Conservation (phyloP, 176 grass and related monocot species). For the Phoenix dactylifera region DNA sequence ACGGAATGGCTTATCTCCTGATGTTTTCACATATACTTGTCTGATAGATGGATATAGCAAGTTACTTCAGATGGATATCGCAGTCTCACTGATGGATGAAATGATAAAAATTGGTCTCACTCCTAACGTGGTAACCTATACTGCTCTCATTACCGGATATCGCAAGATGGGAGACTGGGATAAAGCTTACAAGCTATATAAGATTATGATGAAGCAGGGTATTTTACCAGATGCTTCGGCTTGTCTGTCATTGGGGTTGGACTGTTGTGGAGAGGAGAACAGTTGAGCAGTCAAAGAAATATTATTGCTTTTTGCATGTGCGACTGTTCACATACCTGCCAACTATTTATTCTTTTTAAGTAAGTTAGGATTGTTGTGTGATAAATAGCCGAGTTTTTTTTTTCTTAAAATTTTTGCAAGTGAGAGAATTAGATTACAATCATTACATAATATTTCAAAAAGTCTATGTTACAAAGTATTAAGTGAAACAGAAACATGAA, state of each 20-base stretch:
- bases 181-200: slow-evolving; percentile 24
- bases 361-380: no score
- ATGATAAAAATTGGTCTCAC: slow-evolving; percentile 20
- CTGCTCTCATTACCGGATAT: slow-evolving; percentile 22
- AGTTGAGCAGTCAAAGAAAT: neutral
- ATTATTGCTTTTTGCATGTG: no score
- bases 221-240: slow-evolving; percentile 18
- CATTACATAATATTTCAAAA: no score
- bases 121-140: slow-evolving; percentile 33
- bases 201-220: slow-evolving; percentile 29
- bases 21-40: slow-evolving; percentile 21
- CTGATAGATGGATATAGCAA: slow-evolving; percentile 33
- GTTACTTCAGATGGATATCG: slow-evolving; percentile 19
- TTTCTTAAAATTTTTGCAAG: no score
- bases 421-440: no score
- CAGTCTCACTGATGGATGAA: slow-evolving; percentile 21
- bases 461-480: no score
- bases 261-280: neutral
- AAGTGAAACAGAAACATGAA: no score
- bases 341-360: no score
- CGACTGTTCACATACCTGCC: no score
- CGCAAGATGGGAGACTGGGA: slow-evolving; percentile 33
- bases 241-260: slow-evolving; percentile 9
- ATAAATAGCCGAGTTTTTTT: no score
- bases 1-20: slow-evolving; percentile 6